Conservation (phyloP, 1,284 basidiomycete species). For the Moesziomyces aphidis region DNA sequence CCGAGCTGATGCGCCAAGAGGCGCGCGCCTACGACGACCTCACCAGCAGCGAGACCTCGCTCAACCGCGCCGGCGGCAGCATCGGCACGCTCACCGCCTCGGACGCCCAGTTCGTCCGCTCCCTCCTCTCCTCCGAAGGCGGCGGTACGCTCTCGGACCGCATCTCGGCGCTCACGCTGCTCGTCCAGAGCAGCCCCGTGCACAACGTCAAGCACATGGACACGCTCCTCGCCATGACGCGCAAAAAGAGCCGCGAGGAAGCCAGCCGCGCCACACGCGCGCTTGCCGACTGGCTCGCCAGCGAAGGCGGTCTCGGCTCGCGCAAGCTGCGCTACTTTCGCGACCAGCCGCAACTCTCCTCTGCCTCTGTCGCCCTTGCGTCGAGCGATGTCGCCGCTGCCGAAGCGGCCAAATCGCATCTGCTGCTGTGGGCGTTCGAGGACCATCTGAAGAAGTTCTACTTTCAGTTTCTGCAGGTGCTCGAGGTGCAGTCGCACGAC, state of each 20-base stretch:
- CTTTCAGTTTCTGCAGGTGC: slow-evolving; percentile 87
- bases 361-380: slow-evolving; percentile 71
- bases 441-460: slow-evolving; percentile 98
- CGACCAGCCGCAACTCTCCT: slow-evolving; percentile 80
- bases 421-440: slow-evolving; percentile 90
- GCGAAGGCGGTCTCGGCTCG: slow-evolving; percentile 79
- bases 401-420: slow-evolving; percentile 70
- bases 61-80: slow-evolving; percentile 46
- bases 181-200: slow-evolving; percentile 89
- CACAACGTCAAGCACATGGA: slow-evolving; percentile 77
- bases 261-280: slow-evolving; percentile 88
- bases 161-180: slow-evolving; percentile 88
- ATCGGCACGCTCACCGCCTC: slow-evolving; percentile 60
- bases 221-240: slow-evolving; percentile 79
- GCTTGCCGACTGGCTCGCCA: slow-evolving; percentile 91
- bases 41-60: slow-evolving; percentile 54
- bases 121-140: slow-evolving; percentile 58
- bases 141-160: slow-evolving; percentile 85
- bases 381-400: slow-evolving; percentile 38
- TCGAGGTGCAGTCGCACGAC: slow-evolving; percentile 90
- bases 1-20: slow-evolving; percentile 53
- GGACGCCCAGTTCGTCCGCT: slow-evolving; percentile 65
- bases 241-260: slow-evolving; percentile 91
- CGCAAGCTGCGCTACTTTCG: slow-evolving; percentile 80
- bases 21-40: slow-evolving; percentile 55